Evolutionary conservation across 2,329 filamentous ascomycete genomes (phyloP).

Genomic region (Sporothrix pallida): DNA sequence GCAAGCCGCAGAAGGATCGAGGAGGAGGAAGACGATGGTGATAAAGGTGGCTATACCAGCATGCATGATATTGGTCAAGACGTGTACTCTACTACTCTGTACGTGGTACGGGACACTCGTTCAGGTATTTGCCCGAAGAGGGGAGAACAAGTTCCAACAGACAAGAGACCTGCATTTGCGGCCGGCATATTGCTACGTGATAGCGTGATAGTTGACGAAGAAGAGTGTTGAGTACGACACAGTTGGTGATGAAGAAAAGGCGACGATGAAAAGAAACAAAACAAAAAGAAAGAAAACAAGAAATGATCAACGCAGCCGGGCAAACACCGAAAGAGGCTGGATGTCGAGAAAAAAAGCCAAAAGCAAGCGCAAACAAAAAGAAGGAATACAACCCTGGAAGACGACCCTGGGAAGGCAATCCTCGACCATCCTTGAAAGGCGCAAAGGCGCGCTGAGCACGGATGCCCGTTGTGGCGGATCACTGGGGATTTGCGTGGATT

Average conservation of each 20-base stretch:
- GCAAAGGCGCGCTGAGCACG: not conserved
- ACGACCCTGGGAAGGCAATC: not conserved
- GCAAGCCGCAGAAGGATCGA: no score
- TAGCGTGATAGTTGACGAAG: no score
- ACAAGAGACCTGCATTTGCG: not conserved
- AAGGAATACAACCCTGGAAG: slow-evolving; percentile 12
- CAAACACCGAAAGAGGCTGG: no score
- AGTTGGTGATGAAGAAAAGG: no score
- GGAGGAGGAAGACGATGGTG: no score
- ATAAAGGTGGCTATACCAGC: not conserved
- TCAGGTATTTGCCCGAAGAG: not conserved
- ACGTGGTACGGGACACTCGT: no score
- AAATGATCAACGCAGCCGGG: no score
- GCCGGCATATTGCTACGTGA: no score
- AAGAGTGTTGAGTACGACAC: no score
- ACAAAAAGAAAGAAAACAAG: not conserved
- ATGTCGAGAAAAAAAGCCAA: not conserved
- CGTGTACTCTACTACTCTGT: no score
- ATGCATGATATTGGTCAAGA: not conserved
- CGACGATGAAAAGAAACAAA: no score
- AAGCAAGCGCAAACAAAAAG: not conserved
- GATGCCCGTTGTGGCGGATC: not conserved
- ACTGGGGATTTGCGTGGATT: not conserved
- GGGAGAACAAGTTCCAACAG: not conserved
- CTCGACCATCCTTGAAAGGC: not conserved